Percentiles rank a stretch among this genome's conserved stretches.
These are phyloP conservation scores for Naganishia sp. DNA, from an alignment of 1,284 basidiomycete genomes.

Conservation along the genomic window DNA sequence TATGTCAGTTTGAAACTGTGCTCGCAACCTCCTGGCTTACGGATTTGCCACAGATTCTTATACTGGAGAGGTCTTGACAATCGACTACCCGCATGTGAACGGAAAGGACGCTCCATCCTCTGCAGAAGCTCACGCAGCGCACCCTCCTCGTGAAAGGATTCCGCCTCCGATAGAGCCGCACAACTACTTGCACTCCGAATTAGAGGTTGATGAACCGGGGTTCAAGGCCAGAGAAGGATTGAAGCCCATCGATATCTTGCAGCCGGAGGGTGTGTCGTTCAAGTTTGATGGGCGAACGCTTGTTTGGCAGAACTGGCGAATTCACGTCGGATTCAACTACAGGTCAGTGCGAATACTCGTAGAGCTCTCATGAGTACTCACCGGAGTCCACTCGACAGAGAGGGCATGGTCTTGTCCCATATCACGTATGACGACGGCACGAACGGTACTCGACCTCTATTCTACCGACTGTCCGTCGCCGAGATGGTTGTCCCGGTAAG, in stretches of 20 bases:
- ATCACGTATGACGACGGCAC: constrained; percentile 50
- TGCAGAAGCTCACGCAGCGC: constrained; percentile 40
- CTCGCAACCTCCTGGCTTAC: too few relatives aligned
- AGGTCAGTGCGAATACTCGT: constrained; percentile 58
- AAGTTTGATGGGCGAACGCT: constrained; percentile 73
- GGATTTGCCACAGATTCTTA: constrained; percentile 1
- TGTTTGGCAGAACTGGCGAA: constrained; percentile 93
- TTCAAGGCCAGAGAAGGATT: constrained; percentile 67
- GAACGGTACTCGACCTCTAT: constrained; percentile 60
- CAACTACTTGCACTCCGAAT: constrained; percentile 75
- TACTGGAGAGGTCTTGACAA: constrained; percentile 37
- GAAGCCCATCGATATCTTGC: constrained; percentile 78
- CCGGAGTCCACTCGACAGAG: constrained; percentile 78
- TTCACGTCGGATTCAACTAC: constrained; percentile 69
- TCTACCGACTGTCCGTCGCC: constrained; percentile 55
- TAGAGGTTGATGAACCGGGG: constrained; percentile 58
- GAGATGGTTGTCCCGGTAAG: constrained; percentile 60
- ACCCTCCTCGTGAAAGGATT: constrained; percentile 48
- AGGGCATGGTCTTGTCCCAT: constrained; percentile 50
- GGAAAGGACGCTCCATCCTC: constrained; percentile 40
- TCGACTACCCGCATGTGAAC: constrained; percentile 51
- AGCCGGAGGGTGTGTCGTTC: constrained; percentile 90
- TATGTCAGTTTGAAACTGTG: constrained; percentile 39
- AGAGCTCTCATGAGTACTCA: constrained; percentile 65
- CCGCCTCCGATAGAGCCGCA: constrained; percentile 51